Evolutionary conservation across 257 asterid species (phyloP).

Genomic region (Paraleonurus japonicus): DNA sequence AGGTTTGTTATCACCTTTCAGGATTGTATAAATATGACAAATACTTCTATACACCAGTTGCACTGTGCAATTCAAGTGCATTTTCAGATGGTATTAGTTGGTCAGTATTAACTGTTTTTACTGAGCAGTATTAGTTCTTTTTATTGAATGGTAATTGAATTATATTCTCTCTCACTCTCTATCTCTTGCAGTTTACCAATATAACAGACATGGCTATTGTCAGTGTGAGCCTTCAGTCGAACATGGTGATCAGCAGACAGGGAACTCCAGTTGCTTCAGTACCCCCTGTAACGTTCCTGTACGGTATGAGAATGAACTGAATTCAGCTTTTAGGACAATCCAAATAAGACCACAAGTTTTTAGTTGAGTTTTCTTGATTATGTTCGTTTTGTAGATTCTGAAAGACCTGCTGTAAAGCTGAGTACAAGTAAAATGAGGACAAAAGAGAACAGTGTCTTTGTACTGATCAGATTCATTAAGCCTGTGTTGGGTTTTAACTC

Average conservation of each 20-base stretch:
- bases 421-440: slow-evolving; percentile 66
- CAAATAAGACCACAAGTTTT: neutral
- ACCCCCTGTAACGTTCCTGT: slow-evolving; percentile 78
- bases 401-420: slow-evolving; percentile 73
- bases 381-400: slow-evolving; percentile 52
- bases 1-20: slow-evolving; percentile 44
- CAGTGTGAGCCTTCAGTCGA: slow-evolving; percentile 64
- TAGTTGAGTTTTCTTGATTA: slow-evolving; percentile 16
- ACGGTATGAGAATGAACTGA: slow-evolving; percentile 48
- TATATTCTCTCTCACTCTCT: neutral
- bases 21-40: neutral
- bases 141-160: neutral
- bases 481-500: slow-evolving; percentile 86
- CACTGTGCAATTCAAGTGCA: no score
- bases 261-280: slow-evolving; percentile 80
- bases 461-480: slow-evolving; percentile 66
- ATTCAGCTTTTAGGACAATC: neutral
- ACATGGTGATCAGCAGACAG: slow-evolving; percentile 59
- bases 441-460: slow-evolving; percentile 48
- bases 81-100: no score
- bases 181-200: slow-evolving; percentile 52
- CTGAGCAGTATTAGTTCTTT: neutral
- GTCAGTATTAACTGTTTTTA: no score
- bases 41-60: no score
- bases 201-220: slow-evolving; percentile 58